These are phyloP conservation scores for Cordia subcordata DNA, from an alignment of 257 asterid species.

Conservation along the genomic window DNA sequence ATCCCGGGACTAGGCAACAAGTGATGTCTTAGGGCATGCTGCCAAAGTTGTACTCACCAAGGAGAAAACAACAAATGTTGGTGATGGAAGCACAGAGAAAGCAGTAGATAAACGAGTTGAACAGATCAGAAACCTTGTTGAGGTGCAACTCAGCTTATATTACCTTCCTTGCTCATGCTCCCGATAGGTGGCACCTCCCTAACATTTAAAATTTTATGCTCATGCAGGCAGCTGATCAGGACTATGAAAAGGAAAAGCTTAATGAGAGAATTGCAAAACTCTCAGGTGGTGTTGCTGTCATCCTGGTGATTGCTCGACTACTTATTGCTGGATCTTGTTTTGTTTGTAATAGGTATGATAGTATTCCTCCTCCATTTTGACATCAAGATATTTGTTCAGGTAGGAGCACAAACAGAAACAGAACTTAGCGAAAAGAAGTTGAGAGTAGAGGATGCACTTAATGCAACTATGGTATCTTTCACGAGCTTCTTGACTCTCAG, in stretches of 20 bases:
- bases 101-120: conserved; percentile 31
- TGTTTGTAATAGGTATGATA: too few relatives aligned
- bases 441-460: conserved; percentile 46
- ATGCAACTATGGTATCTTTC: conserved; percentile 34
- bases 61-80: conserved; percentile 35
- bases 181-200: neutral
- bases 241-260: conserved; percentile 34
- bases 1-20: conserved; percentile 24
- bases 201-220: neutral
- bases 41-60: conserved; percentile 37
- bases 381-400: conserved; percentile 14
- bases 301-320: conserved; percentile 23
- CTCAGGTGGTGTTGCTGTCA: conserved; percentile 55
- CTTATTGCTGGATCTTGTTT: neutral
- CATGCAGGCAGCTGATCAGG: conserved; percentile 29
- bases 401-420: conserved; percentile 47
- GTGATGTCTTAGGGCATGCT: conserved; percentile 38
- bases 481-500: neutral
- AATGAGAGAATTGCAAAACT: conserved; percentile 42
- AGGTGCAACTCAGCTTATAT: conserved; percentile 1
- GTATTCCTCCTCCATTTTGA: neutral
- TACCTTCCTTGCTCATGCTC: neutral
- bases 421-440: conserved; percentile 42
- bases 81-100: conserved; percentile 34
- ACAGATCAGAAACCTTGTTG: conserved; percentile 32